Conservation (phyloP, 345 rosid genomes). For the Brassica napus region Da-Ae NC_063445.1:13953001-13953500, state of each 20-base stretch:
- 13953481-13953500: constrained; percentile 79
- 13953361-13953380: constrained; percentile 54
- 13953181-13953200: constrained; percentile 9
- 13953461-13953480: constrained; percentile 88
- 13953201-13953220: constrained; percentile 1
- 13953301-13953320: constrained; percentile 50
- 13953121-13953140: constrained; percentile 16
- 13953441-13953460: constrained; percentile 60
- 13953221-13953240: constrained; percentile 9
- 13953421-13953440: constrained; percentile 55
- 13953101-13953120: background rate
- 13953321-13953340: constrained; percentile 75
- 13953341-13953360: constrained; percentile 76
- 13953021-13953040: constrained; percentile 27
- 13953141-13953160: constrained; percentile 9
- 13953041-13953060: background rate
- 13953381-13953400: constrained; percentile 41
- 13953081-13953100: constrained; percentile 8
- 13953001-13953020: constrained; percentile 19
- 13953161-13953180: constrained; percentile 21
- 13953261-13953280: constrained; percentile 71
- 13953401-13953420: constrained; percentile 51
- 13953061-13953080: background rate
- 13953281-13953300: constrained; percentile 51
- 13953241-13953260: constrained; percentile 22